A percentile compares a stretch with the other conserved stretches of the same genome.
phyloP scores from a whole-genome alignment of 192 early-diverging fungal species.

The Coemansia sp. region DNA sequence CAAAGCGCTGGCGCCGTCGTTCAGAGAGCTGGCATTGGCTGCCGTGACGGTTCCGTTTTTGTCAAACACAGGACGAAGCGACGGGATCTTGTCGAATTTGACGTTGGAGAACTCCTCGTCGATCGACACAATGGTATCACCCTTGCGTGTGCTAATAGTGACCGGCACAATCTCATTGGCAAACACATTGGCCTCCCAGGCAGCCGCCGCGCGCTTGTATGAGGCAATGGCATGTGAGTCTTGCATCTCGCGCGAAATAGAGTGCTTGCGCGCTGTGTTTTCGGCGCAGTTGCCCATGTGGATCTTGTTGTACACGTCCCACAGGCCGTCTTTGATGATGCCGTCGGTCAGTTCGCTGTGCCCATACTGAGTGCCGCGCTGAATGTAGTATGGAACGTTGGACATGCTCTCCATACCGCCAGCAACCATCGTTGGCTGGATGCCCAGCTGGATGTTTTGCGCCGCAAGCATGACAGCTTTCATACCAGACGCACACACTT shows the following conservation, averaged over 20 bases:
- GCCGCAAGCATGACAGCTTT: conserved; percentile 93
- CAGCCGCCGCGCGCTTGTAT: conserved; percentile 86
- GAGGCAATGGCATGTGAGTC: conserved; percentile 84
- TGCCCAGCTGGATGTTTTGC: conserved; percentile 78
- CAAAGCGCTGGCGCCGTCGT: conserved; percentile 94
- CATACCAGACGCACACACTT: conserved; percentile 98
- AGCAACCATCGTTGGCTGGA: conserved; percentile 80
- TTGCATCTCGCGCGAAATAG: conserved; percentile 85
- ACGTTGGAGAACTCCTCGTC: conserved; percentile 97
- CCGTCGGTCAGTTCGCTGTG: conserved; percentile 77
- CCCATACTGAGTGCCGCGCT: conserved; percentile 71
- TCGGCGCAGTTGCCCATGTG: conserved; percentile 77
- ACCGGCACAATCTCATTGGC: conserved; percentile 83
- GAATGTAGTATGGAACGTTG: conserved; percentile 77
- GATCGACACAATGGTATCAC: conserved; percentile 70
- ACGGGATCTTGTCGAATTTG: conserved; percentile 85
- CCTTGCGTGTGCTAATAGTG: conserved; percentile 78
- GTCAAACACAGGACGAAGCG: conserved; percentile 76
- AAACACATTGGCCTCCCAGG: conserved; percentile 84
- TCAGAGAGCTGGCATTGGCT: conserved; percentile 92
- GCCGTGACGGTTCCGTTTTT: conserved; percentile 94
- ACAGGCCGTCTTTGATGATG: conserved; percentile 95
- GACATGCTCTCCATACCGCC: conserved; percentile 98
- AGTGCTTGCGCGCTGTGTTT: conserved; percentile 84
- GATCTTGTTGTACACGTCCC: conserved; percentile 94